Evolutionary conservation across 331 rosid genomes (phyloP).

Genomic region (Quercus lobata): DNA sequence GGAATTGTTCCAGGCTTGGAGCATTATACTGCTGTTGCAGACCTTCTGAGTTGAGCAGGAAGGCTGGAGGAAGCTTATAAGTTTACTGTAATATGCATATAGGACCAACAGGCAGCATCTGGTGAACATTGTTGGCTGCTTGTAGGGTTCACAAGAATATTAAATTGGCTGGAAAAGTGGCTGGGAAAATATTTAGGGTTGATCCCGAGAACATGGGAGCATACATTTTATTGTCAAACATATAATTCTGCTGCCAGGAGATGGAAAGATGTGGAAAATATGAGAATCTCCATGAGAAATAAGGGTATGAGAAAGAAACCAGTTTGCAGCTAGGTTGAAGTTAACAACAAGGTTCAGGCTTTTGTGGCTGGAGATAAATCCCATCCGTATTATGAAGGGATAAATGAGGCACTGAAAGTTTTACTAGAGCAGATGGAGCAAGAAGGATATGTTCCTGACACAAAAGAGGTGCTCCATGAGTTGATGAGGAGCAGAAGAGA

Average conservation of each 20-base stretch:
- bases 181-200: slow-evolving; percentile 22
- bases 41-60: slow-evolving; percentile 86
- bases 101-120: slow-evolving; percentile 66
- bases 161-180: slow-evolving; percentile 45
- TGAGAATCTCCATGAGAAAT: slow-evolving; percentile 34
- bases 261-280: slow-evolving; percentile 42
- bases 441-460: slow-evolving; percentile 42
- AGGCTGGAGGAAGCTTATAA: slow-evolving; percentile 66
- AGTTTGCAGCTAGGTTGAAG: slow-evolving; percentile 55
- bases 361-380: slow-evolving; percentile 45
- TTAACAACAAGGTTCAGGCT: slow-evolving; percentile 36
- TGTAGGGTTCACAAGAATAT: slow-evolving; percentile 43
- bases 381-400: slow-evolving; percentile 31
- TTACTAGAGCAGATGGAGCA: slow-evolving; percentile 43
- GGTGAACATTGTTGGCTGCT: slow-evolving; percentile 82
- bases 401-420: slow-evolving; percentile 34
- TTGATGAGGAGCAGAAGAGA: slow-evolving; percentile 51
- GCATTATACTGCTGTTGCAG: slow-evolving; percentile 81
- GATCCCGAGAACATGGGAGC: slow-evolving; percentile 44
- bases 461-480: slow-evolving; percentile 43
- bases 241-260: slow-evolving; percentile 36
- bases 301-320: slow-evolving; percentile 44
- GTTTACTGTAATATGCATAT: slow-evolving; percentile 55
- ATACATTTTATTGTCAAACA: slow-evolving; percentile 33
- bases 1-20: slow-evolving; percentile 73